Conservation (phyloP, 495 filamentous ascomycete genomes). For the Lepraria neglecta region DNA sequence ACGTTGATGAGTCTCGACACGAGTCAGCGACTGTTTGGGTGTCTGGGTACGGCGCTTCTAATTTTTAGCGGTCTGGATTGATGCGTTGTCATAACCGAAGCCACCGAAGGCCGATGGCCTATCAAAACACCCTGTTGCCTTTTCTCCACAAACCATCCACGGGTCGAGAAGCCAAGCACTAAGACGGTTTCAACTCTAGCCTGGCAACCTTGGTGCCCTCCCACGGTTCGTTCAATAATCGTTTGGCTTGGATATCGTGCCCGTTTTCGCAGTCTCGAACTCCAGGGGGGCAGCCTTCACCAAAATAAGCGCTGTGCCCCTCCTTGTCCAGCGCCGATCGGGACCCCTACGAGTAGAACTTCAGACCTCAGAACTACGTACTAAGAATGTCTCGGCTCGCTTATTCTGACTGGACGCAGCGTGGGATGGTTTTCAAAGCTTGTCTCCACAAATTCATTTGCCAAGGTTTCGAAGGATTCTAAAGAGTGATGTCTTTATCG, state of each 20-base stretch:
- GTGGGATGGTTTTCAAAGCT: neutral
- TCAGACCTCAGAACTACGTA: neutral
- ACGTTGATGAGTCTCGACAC: slow-evolving; percentile 11
- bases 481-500: slow-evolving; percentile 6
- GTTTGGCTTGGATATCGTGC: slow-evolving; percentile 6
- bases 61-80: slow-evolving; percentile 13
- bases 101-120: slow-evolving; percentile 9
- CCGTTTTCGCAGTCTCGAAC: slow-evolving; percentile 11
- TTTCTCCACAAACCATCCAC: slow-evolving; percentile 18
- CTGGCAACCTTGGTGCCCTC: neutral
- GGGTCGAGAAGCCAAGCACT: slow-evolving; percentile 13
- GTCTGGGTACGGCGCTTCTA: slow-evolving; percentile 10
- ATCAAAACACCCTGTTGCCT: neutral
- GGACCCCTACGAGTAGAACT: neutral
- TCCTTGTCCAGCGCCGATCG: neutral
- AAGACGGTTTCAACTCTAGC: slow-evolving; percentile 12
- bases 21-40: slow-evolving; percentile 2
- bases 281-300: neutral
- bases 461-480: slow-evolving; percentile 5
- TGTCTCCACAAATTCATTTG: neutral
- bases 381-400: slow-evolving; percentile 12
- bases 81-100: slow-evolving; percentile 19
- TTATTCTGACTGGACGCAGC: neutral
- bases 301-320: slow-evolving; percentile 14
- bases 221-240: neutral